Base-by-base conservation (phyloP, 192 early-diverging fungal genomes). In the Diversispora epigaea region DNA sequence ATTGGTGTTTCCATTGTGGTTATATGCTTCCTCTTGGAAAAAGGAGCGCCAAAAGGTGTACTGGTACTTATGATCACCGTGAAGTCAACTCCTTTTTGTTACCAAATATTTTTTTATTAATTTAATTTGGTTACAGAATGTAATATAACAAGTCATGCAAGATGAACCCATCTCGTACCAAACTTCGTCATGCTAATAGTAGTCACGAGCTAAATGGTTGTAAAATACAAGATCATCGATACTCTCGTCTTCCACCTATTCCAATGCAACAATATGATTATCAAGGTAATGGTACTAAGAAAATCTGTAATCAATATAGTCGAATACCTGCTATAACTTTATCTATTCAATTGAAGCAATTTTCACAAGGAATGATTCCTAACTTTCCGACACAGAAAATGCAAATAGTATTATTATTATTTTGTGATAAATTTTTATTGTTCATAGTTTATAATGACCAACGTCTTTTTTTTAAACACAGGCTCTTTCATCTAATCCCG, bases 1-100 rank as follows among this genome's bases (percentile, higher is more conserved):
- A 90, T 80, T 99, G 97, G 97, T 99, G 97, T 81, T 94, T 90
- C 76, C 97, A 99, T 83, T 99, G 97, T 83, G 97, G 97, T 44
- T 93, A 89, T 49, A 94, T 99, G 92, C 89, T 99, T 52, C 88
- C 96, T 19, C 81, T 99, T 8, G 92, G 94, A 40, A 91, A 88
- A 21, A 85, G 86, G 57, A 82, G 86, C 45, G 77, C 83, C 12
- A 87, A 14, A 80, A 32, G 68, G 71, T 52, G 40, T 21, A 39
- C 46, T 10, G 22, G 17, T 52, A 54, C 52, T 9, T 49, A 15
- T 32, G 25, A 32, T 0, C 2, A 32, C 25, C 25, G 25, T 32
- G 1, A 54, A 15, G 40, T 2, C 17, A 17, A 3, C 25, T 32
- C 25, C n/a, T 32, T 52, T 69, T 25, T 52, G 15, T 67, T 25